Evolutionary conservation across 306 rosid species (phyloP).

Genomic region (Hippophae rhamnoides): DNA sequence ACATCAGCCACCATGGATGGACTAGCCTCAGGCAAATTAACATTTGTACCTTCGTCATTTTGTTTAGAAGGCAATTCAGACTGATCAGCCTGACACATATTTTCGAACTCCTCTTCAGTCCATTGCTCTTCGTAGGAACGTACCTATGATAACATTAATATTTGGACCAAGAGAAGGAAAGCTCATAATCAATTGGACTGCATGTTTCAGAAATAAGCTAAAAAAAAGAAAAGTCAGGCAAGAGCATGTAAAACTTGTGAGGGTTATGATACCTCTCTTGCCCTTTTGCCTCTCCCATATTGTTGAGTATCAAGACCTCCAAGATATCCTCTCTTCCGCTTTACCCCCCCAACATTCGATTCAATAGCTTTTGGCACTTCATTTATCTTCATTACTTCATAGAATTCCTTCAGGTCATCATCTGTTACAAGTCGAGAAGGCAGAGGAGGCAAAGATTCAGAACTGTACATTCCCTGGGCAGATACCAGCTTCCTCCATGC

Average conservation of each 20-base stretch:
- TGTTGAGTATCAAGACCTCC: conserved; percentile 84
- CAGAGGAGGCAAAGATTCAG: conserved; percentile 41
- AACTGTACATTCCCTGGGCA: conserved; percentile 38
- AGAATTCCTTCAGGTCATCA: conserved; percentile 74
- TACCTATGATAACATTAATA: conserved; percentile 40
- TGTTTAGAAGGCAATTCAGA: conserved; percentile 51
- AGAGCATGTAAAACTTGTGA: conserved; percentile 5
- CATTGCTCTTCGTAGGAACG: conserved; percentile 98
- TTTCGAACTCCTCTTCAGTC: conserved; percentile 99
- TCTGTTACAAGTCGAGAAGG: conserved; percentile 94
- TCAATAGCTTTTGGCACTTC: conserved; percentile 59
- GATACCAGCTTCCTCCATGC: conserved; percentile 58
- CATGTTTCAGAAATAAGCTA: conserved; percentile 3
- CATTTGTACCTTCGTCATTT: conserved; percentile 43
- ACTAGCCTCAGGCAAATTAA: conserved; percentile 33
- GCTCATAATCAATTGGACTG: conserved; percentile 6
- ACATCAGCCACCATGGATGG: conserved; percentile 31
- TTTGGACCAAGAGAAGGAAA: background rate
- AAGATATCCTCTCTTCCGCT: conserved; percentile 56
- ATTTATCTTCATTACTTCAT: conserved; percentile 75
- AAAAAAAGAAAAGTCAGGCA: background rate
- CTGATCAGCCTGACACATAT: conserved; percentile 76
- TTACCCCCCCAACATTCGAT: conserved; percentile 50
- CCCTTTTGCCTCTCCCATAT: conserved; percentile 93
- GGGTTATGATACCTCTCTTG: conserved; percentile 74